Evolutionary conservation across 164 flowering plant species (phyloP), one percentile per base, ranked within the genome.

Genomic region (Magnolia kwangsiensis): DNA sequence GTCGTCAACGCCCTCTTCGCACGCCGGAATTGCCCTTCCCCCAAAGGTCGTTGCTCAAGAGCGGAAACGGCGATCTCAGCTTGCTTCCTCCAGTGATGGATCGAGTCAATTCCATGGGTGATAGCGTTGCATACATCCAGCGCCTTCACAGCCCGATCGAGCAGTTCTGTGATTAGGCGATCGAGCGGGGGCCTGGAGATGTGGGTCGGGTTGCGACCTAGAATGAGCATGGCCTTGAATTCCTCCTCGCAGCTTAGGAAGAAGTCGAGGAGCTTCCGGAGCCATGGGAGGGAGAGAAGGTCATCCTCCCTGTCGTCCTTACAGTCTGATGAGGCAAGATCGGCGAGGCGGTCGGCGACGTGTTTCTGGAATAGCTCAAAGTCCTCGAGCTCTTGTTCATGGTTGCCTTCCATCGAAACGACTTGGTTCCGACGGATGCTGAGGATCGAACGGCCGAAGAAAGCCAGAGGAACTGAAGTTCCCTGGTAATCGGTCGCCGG

Each of bases 381-480:
- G 83, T 88, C 89, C 72, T 92, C 88, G 10, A 82, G 83, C 11
- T 90, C 91, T 72, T 87, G 92, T n/a, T 90, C 93, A 55, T 85
- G 88, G 83, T 82, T 79, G 21, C 79, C 84, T 1, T 88, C 94
- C 88, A 89, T 84, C 78, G 91, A 64, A 3, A 75, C 69, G 11
- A 89, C 86, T 50, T 92, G 98, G 80, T 92, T 95, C 8, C 98
- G 86, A 2, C 95, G 89, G 81, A 93, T 87, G 84, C 98, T 95
- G 69, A 93, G 90, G 49, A 83, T 69, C 20, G 85, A 78, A 20
- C 94, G 91, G 79, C 92, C 90, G 10, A 95, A 83, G 78, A 93
- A 93, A 63, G 90, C 70, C 24, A 73, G 67, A 1, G 81, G 59
- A 23, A 63, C 63, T 23, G 81, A 76, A 3, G 80, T 85, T 1